Base-by-base conservation (phyloP, 768 basidiomycete species). In the Cystobasidium tubakii region DNA sequence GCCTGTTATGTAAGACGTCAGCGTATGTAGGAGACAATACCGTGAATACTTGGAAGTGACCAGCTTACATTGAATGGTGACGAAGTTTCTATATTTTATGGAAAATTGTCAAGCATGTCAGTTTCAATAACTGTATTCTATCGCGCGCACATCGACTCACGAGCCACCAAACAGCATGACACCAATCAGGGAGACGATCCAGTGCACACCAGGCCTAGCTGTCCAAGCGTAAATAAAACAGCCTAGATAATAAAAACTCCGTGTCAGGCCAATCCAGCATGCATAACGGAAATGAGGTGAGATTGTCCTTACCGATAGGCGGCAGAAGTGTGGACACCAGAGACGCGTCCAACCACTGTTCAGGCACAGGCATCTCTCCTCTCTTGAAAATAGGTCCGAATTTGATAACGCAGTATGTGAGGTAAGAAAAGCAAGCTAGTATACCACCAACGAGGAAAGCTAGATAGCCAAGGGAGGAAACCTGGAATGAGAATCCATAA, bases 51-150 rank as follows among this genome's bases (percentile, higher is more conserved):
- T n/a, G n/a, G n/a, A n/a, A n/a, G n/a, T 23, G 6, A 42, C 1
- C n/a, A n/a, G 66, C 36, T 65, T 34, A 34, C 55, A 60, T 31
- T 72, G 60, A 33, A 73, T 36, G 2, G 73, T 73, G 36, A 62
- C 42, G 27, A 69, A 66, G 31, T 67, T 67, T 6, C 53, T 42
- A 27, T 2, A 42, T 31, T 55, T 31, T 21, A 31, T 50, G 1
- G 66, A 31, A 0, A 29, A 12, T 0, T 31, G 21, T 0, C 62
- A 54, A 43, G 60, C 23, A 0, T 43, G 0, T 1, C 19, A 33
- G 1, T 43, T 55, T 19, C 66, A 72, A 53, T 70, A 70, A 57
- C 72, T 57, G 3, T 23, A 0, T 1, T 15, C 13, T 1, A 0
- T n/a, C n/a, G n/a, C n/a, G n/a, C n/a, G n/a, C n/a, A n/a, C n/a